phyloP scores from a whole-genome alignment of 768 basidiomycete species.

The Hypsizygus marmoreus region DNA sequence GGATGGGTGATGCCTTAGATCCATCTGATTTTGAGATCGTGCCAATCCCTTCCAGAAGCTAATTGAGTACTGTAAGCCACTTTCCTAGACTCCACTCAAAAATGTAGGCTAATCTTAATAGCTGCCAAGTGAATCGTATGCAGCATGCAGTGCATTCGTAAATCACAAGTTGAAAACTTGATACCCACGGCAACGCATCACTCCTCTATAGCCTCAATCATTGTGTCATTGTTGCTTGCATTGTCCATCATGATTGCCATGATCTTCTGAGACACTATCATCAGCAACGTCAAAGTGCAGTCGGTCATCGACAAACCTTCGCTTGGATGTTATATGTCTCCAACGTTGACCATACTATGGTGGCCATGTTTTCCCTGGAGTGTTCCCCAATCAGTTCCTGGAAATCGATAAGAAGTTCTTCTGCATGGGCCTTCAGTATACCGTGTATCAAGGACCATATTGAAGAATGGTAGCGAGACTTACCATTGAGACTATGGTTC shows the following conservation, averaged over 20 bases:
- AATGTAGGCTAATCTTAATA: conserved; percentile 2
- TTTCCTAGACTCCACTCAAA: too few relatives aligned
- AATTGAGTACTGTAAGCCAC: too few relatives aligned
- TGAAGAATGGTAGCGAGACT: too few relatives aligned
- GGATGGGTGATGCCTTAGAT: too few relatives aligned
- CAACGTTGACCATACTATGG: conserved; percentile 28
- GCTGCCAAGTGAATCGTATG: conserved; percentile 25
- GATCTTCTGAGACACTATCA: conserved; percentile 10
- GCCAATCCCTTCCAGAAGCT: conserved; percentile 7
- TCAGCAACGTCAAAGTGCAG: not conserved
- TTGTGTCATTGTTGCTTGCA: conserved; percentile 28
- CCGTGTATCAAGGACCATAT: not conserved
- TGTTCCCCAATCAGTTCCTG: conserved; percentile 34
- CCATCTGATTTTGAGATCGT: conserved; percentile 1
- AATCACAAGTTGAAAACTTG: conserved; percentile 10
- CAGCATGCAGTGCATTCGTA: conserved; percentile 24
- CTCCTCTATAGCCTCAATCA: conserved; percentile 15
- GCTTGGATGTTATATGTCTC: conserved; percentile 15
- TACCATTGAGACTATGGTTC: conserved; percentile 5
- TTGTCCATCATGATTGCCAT: conserved; percentile 25
- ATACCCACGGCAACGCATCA: conserved; percentile 11
- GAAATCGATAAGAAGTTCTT: conserved; percentile 38
- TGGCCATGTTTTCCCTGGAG: conserved; percentile 35
- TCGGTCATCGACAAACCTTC: not conserved
- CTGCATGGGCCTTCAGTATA: conserved; percentile 15